Conservation (phyloP, 441 rosid species). For the Breynia disticha region DNA sequence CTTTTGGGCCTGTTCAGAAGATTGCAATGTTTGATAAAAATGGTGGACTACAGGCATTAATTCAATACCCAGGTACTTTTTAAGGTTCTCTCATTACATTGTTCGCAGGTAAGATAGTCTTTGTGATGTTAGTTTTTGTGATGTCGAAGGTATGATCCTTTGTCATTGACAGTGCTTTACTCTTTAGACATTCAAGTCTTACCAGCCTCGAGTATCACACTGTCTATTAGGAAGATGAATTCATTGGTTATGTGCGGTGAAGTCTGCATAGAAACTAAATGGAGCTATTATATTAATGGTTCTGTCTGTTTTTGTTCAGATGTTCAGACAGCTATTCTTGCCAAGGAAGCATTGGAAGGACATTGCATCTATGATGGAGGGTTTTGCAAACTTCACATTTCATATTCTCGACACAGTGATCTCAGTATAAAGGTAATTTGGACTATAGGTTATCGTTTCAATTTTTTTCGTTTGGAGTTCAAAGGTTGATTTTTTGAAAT, state of each 20-base stretch:
- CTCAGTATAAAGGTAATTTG: conserved; percentile 80
- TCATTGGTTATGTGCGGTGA: background rate
- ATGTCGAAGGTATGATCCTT: too few relatives aligned
- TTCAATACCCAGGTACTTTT: conserved; percentile 80
- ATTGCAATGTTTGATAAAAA: conserved; percentile 99
- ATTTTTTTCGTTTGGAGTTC: too few relatives aligned
- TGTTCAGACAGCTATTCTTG: conserved; percentile 86
- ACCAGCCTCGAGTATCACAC: too few relatives aligned
- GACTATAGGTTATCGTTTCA: background rate
- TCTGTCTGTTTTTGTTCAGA: conserved; percentile 43
- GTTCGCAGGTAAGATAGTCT: background rate
- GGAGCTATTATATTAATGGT: conserved; percentile 5
- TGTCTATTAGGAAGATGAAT: too few relatives aligned
- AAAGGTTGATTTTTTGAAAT: too few relatives aligned
- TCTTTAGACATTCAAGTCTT: too few relatives aligned
- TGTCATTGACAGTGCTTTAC: too few relatives aligned
- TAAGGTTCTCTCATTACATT: background rate
- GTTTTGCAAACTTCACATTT: conserved; percentile 91
- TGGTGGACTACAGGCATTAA: conserved; percentile 85
- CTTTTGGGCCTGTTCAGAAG: conserved; percentile 92
- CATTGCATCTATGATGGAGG: conserved; percentile 98
- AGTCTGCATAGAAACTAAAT: background rate
- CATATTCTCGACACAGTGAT: conserved; percentile 91
- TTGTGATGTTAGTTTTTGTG: background rate
- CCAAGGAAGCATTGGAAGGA: conserved; percentile 96